Conservation (phyloP, 306 rosid species). For the Quercus bicolor region DNA sequence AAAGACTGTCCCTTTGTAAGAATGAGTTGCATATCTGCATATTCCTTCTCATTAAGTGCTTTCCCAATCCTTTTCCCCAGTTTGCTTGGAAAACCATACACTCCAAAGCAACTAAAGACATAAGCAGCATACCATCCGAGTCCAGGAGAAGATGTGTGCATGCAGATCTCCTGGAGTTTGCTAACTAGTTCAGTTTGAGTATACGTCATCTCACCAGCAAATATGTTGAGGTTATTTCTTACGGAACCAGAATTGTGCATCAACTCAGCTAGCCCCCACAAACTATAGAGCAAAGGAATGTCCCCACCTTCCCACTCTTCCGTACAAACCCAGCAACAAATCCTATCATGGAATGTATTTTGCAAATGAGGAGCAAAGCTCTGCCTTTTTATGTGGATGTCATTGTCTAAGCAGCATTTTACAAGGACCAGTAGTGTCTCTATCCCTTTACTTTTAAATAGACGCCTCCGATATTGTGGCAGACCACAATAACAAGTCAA, state of each 20-base stretch:
- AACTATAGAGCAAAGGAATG: constrained; percentile 52
- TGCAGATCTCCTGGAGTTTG: constrained; percentile 52
- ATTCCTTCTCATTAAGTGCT: constrained; percentile 48
- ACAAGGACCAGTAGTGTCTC: constrained; percentile 37
- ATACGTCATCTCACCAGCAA: constrained; percentile 23
- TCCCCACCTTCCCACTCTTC: constrained; percentile 82
- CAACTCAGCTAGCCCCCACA: constrained; percentile 69
- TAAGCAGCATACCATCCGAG: constrained; percentile 71
- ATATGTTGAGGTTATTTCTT: constrained; percentile 24
- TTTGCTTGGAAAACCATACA: constrained; percentile 80
- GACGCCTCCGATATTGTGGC: constrained; percentile 41
- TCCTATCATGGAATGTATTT: constrained; percentile 34
- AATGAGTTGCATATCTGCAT: constrained; percentile 52
- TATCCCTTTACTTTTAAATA: constrained; percentile 39
- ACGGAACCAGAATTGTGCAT: constrained; percentile 37
- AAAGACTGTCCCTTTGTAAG: constrained; percentile 43
- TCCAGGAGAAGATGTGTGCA: constrained; percentile 45
- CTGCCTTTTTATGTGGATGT: constrained; percentile 40
- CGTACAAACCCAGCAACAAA: constrained; percentile 54
- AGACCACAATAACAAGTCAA: constrained; percentile 54
- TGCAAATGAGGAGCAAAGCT: constrained; percentile 51
- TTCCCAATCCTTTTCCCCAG: constrained; percentile 58
- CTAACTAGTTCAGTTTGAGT: constrained; percentile 43
- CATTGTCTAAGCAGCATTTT: constrained; percentile 54
- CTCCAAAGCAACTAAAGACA: constrained; percentile 58